These are phyloP conservation scores for Auricularia heimuer DNA, from an alignment of 768 basidiomycete species.

Conservation along the genomic window DNA sequence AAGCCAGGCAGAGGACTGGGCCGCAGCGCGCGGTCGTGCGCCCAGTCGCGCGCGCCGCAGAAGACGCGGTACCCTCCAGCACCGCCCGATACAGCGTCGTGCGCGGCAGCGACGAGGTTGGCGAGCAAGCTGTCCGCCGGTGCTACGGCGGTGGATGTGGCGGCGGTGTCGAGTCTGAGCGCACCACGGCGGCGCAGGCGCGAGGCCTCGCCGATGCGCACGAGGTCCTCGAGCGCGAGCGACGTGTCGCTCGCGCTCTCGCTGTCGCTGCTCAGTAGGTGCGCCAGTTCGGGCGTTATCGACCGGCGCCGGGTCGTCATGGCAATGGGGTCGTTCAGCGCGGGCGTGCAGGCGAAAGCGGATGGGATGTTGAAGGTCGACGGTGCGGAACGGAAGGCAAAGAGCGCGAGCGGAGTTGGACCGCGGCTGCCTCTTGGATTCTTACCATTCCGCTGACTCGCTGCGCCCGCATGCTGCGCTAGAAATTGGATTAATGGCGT, in stretches of 20 bases:
- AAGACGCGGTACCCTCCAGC: neutral
- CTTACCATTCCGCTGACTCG: too few relatives aligned
- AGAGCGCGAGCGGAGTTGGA: too few relatives aligned
- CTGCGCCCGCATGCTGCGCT: too few relatives aligned
- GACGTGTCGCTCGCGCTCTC: constrained; percentile 47
- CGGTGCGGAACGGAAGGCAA: too few relatives aligned
- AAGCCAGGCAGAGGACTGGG: constrained; percentile 11
- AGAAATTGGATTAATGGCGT: too few relatives aligned
- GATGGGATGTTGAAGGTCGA: too few relatives aligned
- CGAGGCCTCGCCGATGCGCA: constrained; percentile 66
- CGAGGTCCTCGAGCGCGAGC: constrained; percentile 39
- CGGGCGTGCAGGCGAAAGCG: too few relatives aligned
- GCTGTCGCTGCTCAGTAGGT: too few relatives aligned
- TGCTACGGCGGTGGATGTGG: constrained; percentile 13
- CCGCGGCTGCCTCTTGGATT: too few relatives aligned
- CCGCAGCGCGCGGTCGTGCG: neutral
- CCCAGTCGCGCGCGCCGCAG: neutral
- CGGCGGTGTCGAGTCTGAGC: constrained; percentile 37
- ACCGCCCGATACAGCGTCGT: neutral
- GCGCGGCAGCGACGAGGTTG: neutral
- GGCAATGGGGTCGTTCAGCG: too few relatives aligned
- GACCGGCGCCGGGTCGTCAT: too few relatives aligned
- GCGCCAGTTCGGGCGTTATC: too few relatives aligned
- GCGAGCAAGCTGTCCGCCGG: neutral
- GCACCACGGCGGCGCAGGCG: constrained; percentile 65